Evolutionary conservation across 1,284 basidiomycete genomes (phyloP).

Genomic region (Fomitopsis pinicola): DNA sequence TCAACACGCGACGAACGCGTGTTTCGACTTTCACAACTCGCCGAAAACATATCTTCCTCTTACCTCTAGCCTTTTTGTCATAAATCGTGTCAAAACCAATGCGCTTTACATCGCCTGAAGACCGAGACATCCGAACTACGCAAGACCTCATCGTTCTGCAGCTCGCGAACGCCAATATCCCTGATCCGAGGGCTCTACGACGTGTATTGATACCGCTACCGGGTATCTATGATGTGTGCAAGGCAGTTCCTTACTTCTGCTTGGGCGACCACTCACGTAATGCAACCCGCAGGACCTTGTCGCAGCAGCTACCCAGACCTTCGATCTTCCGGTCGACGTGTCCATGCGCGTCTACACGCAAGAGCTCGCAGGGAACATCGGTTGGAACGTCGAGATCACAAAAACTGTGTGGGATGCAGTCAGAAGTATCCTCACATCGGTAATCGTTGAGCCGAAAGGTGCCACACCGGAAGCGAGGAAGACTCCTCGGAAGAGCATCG

Average conservation of each 20-base stretch:
- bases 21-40: neutral
- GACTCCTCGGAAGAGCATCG: neutral
- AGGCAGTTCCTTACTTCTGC: neutral
- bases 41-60: neutral
- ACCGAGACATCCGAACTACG: constrained; percentile 7
- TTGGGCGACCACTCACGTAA: neutral
- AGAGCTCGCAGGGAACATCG: neutral
- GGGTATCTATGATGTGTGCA: constrained; percentile 13
- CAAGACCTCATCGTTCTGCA: constrained; percentile 18
- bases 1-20: neutral
- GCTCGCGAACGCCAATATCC: constrained; percentile 5
- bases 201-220: constrained; percentile 17
- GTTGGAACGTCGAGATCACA: constrained; percentile 2
- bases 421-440: neutral
- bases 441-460: neutral
- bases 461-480: neutral
- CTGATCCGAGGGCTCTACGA: neutral
- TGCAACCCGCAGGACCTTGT: neutral
- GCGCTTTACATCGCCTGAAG: constrained; percentile 13
- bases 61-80: neutral
- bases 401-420: neutral
- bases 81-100: neutral
- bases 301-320: neutral
- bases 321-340: neutral
- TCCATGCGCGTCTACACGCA: constrained; percentile 1